Base-by-base conservation (phyloP, 768 basidiomycete species). In the Boletus coccyginus region DNA sequence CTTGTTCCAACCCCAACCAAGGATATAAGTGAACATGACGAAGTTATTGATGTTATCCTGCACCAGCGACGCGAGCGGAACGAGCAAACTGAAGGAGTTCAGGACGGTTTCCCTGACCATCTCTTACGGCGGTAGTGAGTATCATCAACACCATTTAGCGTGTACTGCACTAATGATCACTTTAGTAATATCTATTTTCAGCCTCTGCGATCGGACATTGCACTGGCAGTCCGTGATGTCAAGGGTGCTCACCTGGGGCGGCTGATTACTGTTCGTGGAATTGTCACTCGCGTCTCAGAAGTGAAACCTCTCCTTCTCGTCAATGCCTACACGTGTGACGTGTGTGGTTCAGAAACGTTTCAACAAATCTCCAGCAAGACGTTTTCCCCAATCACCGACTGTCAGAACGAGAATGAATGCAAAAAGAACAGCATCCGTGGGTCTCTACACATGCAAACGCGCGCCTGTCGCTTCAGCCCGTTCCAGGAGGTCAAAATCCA, bases 401-500 rank as follows among this genome's bases (percentile, higher is more conserved):
- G 97, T 69, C 84, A 89, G 68, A 96, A 94, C 54, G 83, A 85
- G 59, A 81, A 84, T 19, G 87, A 89, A 62, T 99, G 97, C 73
- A 81, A 83, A 70, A 87, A 85, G 74, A 94, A 99, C 66, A 81
- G 84, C 13, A 85, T 93, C 50, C 86, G 78, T n/a, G 95, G 95
- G 11, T 88, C 92, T 21, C 75, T 99, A 51, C 93, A 97, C 68
- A 98, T 98, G 96, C 97, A 98, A 74, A 99, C 97, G 7, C 83
- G 97, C 44, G 97, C 97, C 21, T 94, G 92, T 73, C 85, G 95
- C 52, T 99, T 99, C 72, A 91, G 88, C 64, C 95, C 97, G 0
- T 99, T 98, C 79, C 97, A 99, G 70, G 97, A 99, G 73, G 84
- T 97, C 58, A 96, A 96, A 73, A 95, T 99, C 53, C 97, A 99